Evolutionary conservation across 1,139 yeast genomes (phyloP), one percentile per base, ranked within the genome.

Genomic region (Saccharomyces hybrid): DNA sequence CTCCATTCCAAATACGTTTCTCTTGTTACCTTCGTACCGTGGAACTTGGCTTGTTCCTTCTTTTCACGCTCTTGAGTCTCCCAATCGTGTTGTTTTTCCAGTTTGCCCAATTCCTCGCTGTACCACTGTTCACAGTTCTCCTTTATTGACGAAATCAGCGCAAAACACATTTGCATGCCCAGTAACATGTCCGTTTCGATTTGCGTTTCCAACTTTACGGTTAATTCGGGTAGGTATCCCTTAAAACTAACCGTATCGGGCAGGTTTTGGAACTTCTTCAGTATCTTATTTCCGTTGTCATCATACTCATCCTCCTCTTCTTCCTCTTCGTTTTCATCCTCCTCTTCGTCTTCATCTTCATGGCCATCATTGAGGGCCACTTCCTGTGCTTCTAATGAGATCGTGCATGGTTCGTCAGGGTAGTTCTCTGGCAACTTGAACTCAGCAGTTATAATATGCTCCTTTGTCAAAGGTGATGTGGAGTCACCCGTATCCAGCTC

Each of bases 91-190:
- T 73, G 73, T 54, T 77, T 76, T 62, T 88, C 91, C 49, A 77
- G 78, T 11, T 63, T 65, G n/a, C 75, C 74, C 48, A 88, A 73
- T 61, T 85, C 84, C 9, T 74, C 71, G 27, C 76, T 79, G 64
- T 88, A 87, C 59, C 81, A 66, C 28, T 71, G 72, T 65, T 93
- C 98, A 3, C 88, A 91, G 56, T 79, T 80, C 53, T 91, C 98
- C 66, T 91, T 91, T 53, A 90, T 75, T 14, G 82, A 75, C 1
- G 95, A 83, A 0, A 87, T 81, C 51, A 93, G 70, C 0, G 96
- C 82, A 72, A 90, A 93, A 4, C 91, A 78, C 62, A 91, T 84
- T 14, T 97, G 96, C 78, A 91, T 85, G 1, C 99, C 98, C 2
- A 78, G 51, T 48, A 68, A 56, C 53, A 85, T 64, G 66, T 87